Base-by-base conservation (phyloP, 2,329 filamentous ascomycete genomes). In the Lachnellula hyalina region DNA sequence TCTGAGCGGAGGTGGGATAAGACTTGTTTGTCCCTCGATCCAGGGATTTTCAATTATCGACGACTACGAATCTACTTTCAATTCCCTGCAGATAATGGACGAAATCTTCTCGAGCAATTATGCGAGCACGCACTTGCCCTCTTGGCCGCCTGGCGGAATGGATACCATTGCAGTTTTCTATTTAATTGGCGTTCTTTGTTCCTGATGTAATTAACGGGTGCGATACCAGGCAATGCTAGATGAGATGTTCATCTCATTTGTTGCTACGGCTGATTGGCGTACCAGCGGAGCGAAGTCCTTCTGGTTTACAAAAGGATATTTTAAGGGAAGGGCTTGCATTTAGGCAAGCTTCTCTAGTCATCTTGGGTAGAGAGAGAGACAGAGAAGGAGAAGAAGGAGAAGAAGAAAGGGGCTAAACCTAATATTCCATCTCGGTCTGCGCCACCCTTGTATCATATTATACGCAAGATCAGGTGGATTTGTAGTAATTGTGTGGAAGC, bases 1-100 rank as follows among this genome's bases (percentile, higher is more conserved):
- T 76, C 51, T 70, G 59, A 69, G 50, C 66, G 60, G 68, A 61
- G 61, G 54, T 19, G 41, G 12, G 25, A 44, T 14, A 12, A 61
- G 57, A 51, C 58, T 42, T 55, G 47, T 52, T 52, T 57, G 56
- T 59, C 56, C 51, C 34, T 57, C 51, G 49, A 51, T 47, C 17
- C 42, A 50, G 40, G 52, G 46, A 49, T 54, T 40, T 52, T 54
- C 51, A 45, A 57, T 50, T 50, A 53, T 59, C 49, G 53, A 58
- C 60, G 55, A 58, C 55, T 34, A 61, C 56, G 60, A 63, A 62
- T 59, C 54, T 55, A 56, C 55, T 58, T 61, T 58, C 52, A 49
- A 23, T 59, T 64, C 53, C 59, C 52, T 62, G 60, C 60, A 58
- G 51, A 59, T 64, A 59, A 9, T 57, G 57, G 57, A 57, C 55